Percentiles rank a stretch among this genome's conserved stretches.
Conservation (phyloP, 345 rosid species). For the Populus simonii region DNA sequence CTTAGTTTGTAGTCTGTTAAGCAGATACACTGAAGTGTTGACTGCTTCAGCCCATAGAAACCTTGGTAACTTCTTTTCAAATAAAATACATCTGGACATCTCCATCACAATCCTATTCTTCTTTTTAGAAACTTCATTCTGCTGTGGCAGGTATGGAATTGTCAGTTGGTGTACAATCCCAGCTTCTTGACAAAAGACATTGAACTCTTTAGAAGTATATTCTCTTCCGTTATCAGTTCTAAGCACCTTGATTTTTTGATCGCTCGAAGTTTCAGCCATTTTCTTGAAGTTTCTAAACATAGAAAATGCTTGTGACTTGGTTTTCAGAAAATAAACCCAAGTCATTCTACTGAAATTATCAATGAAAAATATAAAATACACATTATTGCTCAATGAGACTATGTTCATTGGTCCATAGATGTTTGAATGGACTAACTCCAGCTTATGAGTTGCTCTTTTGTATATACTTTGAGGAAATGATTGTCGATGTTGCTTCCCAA, state of each 20-base stretch:
- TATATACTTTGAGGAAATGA: background rate
- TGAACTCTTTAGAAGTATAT: background rate
- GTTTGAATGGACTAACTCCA: background rate
- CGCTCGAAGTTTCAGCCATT: background rate
- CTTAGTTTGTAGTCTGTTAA: no score
- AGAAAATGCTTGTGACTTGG: background rate
- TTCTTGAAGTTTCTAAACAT: background rate
- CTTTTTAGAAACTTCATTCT: background rate
- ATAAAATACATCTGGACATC: background rate
- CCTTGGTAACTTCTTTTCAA: background rate
- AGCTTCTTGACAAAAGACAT: background rate
- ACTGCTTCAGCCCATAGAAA: background rate
- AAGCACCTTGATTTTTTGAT: background rate
- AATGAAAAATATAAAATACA: background rate
- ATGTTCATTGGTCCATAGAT: constrained; percentile 7
- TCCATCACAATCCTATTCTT: background rate
- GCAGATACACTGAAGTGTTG: no score
- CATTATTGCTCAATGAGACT: background rate
- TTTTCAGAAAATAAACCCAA: background rate
- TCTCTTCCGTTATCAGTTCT: background rate
- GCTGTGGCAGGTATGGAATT: background rate
- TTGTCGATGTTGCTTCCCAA: background rate
- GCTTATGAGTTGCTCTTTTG: background rate
- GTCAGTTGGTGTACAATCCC: background rate
- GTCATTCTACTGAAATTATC: background rate